phyloP scores from a whole-genome alignment of 176 grass and related monocot genomes.

The Saccharum officinarum region DNA sequence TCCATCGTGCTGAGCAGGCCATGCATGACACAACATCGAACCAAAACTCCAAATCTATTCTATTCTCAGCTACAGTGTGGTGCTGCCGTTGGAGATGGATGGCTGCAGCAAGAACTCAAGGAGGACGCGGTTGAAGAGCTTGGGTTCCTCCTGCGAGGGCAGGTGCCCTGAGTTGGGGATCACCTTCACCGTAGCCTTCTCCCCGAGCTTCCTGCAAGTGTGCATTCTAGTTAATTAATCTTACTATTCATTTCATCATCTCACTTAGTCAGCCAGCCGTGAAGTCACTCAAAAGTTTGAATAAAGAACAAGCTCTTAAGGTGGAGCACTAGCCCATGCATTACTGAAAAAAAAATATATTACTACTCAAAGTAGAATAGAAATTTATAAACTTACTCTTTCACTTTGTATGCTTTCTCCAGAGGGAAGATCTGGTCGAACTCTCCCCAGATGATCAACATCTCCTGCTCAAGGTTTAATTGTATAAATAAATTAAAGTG shows the following conservation, averaged over 20 bases:
- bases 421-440: constrained; percentile 76
- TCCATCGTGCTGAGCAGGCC: no score
- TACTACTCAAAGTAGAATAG: neutral
- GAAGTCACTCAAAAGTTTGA: neutral
- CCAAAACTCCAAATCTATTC: neutral
- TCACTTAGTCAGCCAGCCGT: neutral
- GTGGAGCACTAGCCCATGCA: no score
- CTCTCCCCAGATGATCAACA: constrained; percentile 82
- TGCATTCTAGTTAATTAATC: neutral
- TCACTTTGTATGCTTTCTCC: constrained; percentile 62
- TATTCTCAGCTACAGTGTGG: neutral
- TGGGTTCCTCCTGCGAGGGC: constrained; percentile 66
- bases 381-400: constrained; percentile 54
- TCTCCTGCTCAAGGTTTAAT: constrained; percentile 35
- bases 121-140: constrained; percentile 52
- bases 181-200: constrained; percentile 64
- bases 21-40: neutral
- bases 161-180: constrained; percentile 68
- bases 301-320: neutral
- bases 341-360: neutral
- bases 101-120: constrained; percentile 49
- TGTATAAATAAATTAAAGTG: neutral
- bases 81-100: neutral
- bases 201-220: constrained; percentile 58
- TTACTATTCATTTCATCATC: neutral